A percentile compares a stretch with the other conserved stretches of the same genome.
These are phyloP conservation scores for Choanephora cucurbitarum DNA, from an alignment of 371 early-diverging fungal genomes.

Conservation along the genomic window DNA sequence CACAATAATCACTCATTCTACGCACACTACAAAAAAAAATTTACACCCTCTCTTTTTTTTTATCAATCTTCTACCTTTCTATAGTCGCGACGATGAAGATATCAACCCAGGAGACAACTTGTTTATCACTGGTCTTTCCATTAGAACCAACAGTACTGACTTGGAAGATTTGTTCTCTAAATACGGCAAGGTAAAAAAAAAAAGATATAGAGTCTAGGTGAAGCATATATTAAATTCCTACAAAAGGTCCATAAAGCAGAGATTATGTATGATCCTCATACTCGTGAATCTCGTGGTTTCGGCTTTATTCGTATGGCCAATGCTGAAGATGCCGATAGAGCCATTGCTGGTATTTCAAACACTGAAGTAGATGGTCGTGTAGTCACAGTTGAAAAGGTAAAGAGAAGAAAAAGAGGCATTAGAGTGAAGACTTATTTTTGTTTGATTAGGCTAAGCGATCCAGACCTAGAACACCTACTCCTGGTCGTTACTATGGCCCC, in stretches of 20 bases:
- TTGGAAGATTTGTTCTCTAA: conserved; percentile 74
- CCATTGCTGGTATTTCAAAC: conserved; percentile 59
- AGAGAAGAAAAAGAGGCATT: too few relatives aligned
- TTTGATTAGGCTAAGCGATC: conserved; percentile 63
- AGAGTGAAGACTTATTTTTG: background rate
- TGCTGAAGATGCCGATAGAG: conserved; percentile 76
- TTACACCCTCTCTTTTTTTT: background rate
- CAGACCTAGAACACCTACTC: conserved; percentile 83
- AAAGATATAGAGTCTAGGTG: too few relatives aligned
- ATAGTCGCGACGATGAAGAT: conserved; percentile 37
- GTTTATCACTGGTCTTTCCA: conserved; percentile 73
- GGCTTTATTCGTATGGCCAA: conserved; percentile 82
- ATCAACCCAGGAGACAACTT: conserved; percentile 79
- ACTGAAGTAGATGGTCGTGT: conserved; percentile 74
- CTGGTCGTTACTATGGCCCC: conserved; percentile 87
- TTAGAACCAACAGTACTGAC: conserved; percentile 60
- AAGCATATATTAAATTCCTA: too few relatives aligned
- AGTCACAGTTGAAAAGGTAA: conserved; percentile 75
- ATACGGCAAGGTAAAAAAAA: conserved; percentile 64
- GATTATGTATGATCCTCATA: conserved; percentile 82
- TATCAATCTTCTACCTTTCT: too few relatives aligned
- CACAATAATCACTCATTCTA: conserved; percentile 3
- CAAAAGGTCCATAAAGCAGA: conserved; percentile 67
- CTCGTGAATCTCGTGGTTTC: conserved; percentile 82
- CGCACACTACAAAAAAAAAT: conserved; percentile 3